Base-by-base conservation (phyloP, 352 stramenopile species). In the Globisporangium spinosum region DNA sequence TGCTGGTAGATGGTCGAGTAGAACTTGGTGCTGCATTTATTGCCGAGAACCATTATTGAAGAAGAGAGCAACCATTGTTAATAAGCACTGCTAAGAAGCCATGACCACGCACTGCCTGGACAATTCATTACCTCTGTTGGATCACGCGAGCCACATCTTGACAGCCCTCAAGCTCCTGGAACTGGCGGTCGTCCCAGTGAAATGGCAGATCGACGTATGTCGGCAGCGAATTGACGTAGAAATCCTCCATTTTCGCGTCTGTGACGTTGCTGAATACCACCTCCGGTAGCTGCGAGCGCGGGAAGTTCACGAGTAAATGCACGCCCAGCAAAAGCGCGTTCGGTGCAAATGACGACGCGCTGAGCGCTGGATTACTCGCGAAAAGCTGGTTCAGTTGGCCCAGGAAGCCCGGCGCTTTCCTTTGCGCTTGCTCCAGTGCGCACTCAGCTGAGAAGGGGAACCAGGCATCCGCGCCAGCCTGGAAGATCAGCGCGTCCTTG, bases 371-470 rank as follows among this genome's bases (percentile, higher is more conserved):
- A 13, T 76, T 81, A 20, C 73, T 75, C 0, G 69, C 58, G 13
- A 93, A 51, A 2, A 93, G 71, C 51, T 77, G 70, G 13, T 89
- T 73, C 32, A 92, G 60, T 63, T 89, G 86, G 4, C 58, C 61
- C 32, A 94, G 62, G 54, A 95, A 91, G 10, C 74, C 77, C 23
- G 86, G 83, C 1, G 86, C 83, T 62, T 92, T 85, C 27, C 74
- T 70, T 56, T 83, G 79, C 34, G 85, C 82, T 65, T 84, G 72
- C 40, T 85, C 76, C 43, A 90, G 72, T 0, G 88, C 88, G 63
- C 58, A 77, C 57, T 90, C 80, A 20, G 88, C 80, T n/a, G 88
- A 95, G 65, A 94, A 89, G 3, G 87, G 82, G 29, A 80, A 81
- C 88, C 85, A 95, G 23, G 74, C 69, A 13, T 89, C 81, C 0